A percentile compares a stretch with the other conserved stretches of the same genome.
These are phyloP conservation scores for Haplosporangium sp. DNA, from an alignment of 371 early-diverging fungal species.

Conservation along the genomic window DNA sequence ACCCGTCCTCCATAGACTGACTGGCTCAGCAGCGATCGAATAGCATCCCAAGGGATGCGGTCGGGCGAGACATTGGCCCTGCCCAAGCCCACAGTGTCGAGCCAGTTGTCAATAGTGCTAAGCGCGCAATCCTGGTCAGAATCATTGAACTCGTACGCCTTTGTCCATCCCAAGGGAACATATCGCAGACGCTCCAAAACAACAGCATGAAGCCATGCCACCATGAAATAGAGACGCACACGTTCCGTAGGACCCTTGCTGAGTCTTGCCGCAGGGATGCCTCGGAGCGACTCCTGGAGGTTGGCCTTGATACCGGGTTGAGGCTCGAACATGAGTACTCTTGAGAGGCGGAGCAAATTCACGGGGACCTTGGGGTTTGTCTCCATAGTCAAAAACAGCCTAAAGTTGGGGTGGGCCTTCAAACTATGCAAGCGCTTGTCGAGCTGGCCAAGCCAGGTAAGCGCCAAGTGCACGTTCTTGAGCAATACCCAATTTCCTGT, in stretches of 20 bases:
- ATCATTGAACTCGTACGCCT: constrained; percentile 97
- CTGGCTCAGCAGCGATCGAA: constrained; percentile 85
- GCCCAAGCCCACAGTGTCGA: constrained; percentile 84
- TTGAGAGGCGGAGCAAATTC: constrained; percentile 89
- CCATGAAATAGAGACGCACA: constrained; percentile 90
- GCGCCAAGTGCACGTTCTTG: constrained; percentile 97
- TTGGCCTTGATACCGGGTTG: constrained; percentile 97
- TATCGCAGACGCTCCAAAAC: constrained; percentile 96
- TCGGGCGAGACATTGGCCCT: constrained; percentile 92
- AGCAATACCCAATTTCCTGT: constrained; percentile 95
- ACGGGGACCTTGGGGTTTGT: constrained; percentile 96
- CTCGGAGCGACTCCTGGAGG: constrained; percentile 83
- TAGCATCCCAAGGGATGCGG: constrained; percentile 96
- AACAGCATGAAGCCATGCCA: constrained; percentile 97
- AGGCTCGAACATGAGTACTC: constrained; percentile 96
- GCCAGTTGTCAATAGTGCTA: constrained; percentile 91
- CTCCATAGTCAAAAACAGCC: constrained; percentile 97
- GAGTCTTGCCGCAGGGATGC: constrained; percentile 70
- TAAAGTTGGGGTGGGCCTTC: constrained; percentile 87
- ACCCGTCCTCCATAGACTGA: constrained; percentile 97
- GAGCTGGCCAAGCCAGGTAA: constrained; percentile 93
- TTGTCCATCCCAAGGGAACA: constrained; percentile 98
- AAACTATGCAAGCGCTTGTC: constrained; percentile 93
- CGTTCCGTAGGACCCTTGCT: constrained; percentile 88
- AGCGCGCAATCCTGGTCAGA: constrained; percentile 95